Conservation (phyloP, 495 filamentous ascomycete genomes). For the Aspergillus nidulans region DNA sequence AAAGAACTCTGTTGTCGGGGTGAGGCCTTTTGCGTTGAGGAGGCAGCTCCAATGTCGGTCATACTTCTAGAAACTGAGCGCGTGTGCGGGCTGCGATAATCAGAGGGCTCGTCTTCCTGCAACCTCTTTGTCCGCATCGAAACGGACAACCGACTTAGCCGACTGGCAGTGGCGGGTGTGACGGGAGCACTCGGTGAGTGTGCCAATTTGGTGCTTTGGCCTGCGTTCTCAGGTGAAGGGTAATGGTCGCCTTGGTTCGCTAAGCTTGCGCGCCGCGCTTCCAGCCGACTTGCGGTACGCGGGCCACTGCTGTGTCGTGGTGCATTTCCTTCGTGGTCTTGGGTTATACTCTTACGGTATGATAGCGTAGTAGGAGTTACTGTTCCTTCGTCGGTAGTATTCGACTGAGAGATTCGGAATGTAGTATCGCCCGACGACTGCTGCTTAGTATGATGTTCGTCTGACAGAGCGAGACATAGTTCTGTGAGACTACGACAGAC, state of each 20-base stretch:
- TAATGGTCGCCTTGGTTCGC: conserved; percentile 38
- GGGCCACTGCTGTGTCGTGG: conserved; percentile 49
- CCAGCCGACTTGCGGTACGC: conserved; percentile 64
- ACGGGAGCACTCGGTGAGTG: conserved; percentile 27
- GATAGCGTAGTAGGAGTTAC: conserved; percentile 25
- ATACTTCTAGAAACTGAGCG: conserved; percentile 39
- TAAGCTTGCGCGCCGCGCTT: conserved; percentile 65
- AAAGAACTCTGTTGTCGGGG: conserved; percentile 38
- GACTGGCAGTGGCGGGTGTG: conserved; percentile 28
- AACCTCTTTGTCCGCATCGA: conserved; percentile 34
- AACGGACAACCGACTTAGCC: conserved; percentile 36
- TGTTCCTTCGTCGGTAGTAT: conserved; percentile 29
- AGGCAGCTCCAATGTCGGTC: conserved; percentile 34
- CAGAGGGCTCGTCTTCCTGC: conserved; percentile 32
- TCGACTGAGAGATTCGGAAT: conserved; percentile 21
- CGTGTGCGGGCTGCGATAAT: conserved; percentile 19
- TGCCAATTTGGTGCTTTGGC: conserved; percentile 16
- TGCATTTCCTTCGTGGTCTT: conserved; percentile 38
- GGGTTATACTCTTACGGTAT: conserved; percentile 37
- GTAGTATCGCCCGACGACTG: conserved; percentile 27
- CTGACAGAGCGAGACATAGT: conserved; percentile 79
- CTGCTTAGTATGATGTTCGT: conserved; percentile 30
- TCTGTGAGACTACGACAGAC: conserved; percentile 92
- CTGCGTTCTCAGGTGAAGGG: conserved; percentile 6
- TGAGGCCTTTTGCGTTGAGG: conserved; percentile 25